Percentiles rank a stretch among this genome's conserved stretches.
Conservation (phyloP, 2,329 filamentous ascomycete species). For the Sclerotinia minor region DNA sequence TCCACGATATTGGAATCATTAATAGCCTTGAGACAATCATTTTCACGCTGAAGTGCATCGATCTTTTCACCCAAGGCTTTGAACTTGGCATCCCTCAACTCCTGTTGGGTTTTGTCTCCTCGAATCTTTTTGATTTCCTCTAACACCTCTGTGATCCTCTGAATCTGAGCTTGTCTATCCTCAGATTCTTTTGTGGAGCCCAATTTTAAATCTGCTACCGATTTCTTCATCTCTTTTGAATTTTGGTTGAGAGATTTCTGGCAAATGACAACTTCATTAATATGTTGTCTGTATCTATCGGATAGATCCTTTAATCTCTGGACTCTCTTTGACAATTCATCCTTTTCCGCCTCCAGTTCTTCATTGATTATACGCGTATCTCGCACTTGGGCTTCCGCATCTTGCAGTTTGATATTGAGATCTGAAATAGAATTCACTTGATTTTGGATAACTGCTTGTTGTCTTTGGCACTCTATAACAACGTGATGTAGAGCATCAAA, state of each 20-base stretch:
- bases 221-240: constrained; percentile 15
- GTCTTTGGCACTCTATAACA: background rate
- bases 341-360: constrained; percentile 29
- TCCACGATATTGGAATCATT: background rate
- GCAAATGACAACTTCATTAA: constrained; percentile 40
- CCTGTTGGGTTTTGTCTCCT: background rate
- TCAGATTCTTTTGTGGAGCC: background rate
- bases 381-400: constrained; percentile 21
- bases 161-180: background rate
- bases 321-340: constrained; percentile 33
- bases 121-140: constrained; percentile 17
- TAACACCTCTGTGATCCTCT: background rate
- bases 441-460: background rate
- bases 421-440: constrained; percentile 24
- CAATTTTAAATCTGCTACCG: background rate
- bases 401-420: constrained; percentile 26
- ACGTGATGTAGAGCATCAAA: background rate
- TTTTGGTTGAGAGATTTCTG: constrained; percentile 31
- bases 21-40: background rate
- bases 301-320: constrained; percentile 35
- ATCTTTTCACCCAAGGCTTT: background rate
- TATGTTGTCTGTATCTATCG: constrained; percentile 39
- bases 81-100: background rate
- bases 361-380: constrained; percentile 13
- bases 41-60: background rate